phyloP scores from a whole-genome alignment of 768 basidiomycete species.

The Mycena vulgaris region DNA sequence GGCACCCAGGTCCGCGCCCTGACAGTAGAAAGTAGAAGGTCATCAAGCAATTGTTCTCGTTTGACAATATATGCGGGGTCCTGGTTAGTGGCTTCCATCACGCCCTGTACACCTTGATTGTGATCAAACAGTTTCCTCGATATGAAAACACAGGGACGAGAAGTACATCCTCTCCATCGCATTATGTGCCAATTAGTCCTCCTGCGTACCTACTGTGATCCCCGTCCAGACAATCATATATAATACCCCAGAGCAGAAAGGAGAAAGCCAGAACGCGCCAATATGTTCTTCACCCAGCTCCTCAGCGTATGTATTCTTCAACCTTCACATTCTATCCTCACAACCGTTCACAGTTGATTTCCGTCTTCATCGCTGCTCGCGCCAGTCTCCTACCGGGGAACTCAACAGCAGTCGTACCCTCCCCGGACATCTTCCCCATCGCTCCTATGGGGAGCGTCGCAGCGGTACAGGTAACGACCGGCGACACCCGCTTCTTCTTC shows the following conservation, averaged over 20 bases:
- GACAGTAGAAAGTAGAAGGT: no score
- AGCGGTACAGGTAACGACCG: conserved; percentile 11
- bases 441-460: conserved; percentile 16
- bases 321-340: conserved; percentile 3
- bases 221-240: no score
- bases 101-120: no score
- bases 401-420: conserved; percentile 6
- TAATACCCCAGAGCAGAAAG: conserved; percentile 7
- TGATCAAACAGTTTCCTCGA: no score
- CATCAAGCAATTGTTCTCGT: no score
- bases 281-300: conserved; percentile 19
- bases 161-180: no score
- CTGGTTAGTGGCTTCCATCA: no score
- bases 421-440: conserved; percentile 11
- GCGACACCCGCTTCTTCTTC: conserved; percentile 7
- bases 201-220: no score
- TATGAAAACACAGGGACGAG: no score
- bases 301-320: conserved; percentile 10
- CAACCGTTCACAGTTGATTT: background rate
- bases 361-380: background rate
- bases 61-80: no score
- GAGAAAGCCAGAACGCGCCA: conserved; percentile 1
- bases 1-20: no score
- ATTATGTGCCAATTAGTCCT: no score
- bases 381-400: conserved; percentile 4